Evolutionary conservation across 192 early-diverging fungal genomes (phyloP).

Genomic region (Cetraspora pellucida): DNA sequence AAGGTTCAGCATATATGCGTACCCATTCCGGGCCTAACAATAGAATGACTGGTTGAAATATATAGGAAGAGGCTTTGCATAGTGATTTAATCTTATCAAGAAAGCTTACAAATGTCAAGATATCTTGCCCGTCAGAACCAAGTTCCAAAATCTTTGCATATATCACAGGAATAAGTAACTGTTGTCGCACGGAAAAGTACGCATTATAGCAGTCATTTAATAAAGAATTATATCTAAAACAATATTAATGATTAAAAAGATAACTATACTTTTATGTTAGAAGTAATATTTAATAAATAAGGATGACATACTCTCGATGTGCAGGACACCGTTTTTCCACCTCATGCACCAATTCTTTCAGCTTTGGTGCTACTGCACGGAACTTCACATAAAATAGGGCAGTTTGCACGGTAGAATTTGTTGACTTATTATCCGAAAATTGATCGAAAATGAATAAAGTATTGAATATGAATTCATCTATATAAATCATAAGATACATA

Average conservation of each 20-base stretch:
- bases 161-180: slow-evolving; percentile 69
- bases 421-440: slow-evolving; percentile 25
- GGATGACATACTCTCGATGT: slow-evolving; percentile 68
- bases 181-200: slow-evolving; percentile 75
- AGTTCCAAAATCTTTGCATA: slow-evolving; percentile 62
- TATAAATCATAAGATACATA: background rate
- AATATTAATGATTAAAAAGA: background rate
- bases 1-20: slow-evolving; percentile 81
- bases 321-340: slow-evolving; percentile 71
- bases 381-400: slow-evolving; percentile 82
- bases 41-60: background rate
- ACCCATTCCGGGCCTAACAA: slow-evolving; percentile 69
- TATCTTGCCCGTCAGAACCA: slow-evolving; percentile 50
- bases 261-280: background rate
- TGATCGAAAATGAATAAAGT: background rate
- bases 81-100: background rate
- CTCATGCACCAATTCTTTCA: slow-evolving; percentile 70
- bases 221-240: slow-evolving; percentile 63
- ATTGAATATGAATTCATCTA: background rate
- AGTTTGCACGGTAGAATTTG: slow-evolving; percentile 40
- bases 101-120: slow-evolving; percentile 60
- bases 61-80: background rate
- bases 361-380: slow-evolving; percentile 59
- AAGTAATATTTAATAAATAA: slow-evolving; percentile 1
- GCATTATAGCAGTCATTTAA: slow-evolving; percentile 74